A percentile compares a stretch with the other conserved stretches of the same genome.
Conservation (phyloP, 192 early-diverging fungal genomes). For the Haplosporangium gracile region DNA sequence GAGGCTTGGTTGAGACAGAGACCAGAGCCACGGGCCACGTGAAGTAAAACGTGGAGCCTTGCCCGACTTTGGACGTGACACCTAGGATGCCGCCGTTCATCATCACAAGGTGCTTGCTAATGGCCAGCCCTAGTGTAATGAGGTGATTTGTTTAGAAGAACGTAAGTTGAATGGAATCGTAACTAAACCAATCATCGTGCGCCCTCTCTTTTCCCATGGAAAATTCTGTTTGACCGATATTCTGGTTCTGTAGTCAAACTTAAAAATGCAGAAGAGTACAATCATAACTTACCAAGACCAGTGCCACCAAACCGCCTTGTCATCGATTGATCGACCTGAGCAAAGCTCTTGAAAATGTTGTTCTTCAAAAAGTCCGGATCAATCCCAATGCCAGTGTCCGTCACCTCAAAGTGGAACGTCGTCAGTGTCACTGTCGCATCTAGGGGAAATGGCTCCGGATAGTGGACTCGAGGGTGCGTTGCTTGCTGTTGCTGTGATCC, state of each 20-base stretch:
- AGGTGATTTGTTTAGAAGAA: background rate
- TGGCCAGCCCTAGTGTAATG: conserved; percentile 71
- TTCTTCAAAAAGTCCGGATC: conserved; percentile 70
- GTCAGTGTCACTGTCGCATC: conserved; percentile 28
- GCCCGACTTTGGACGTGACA: conserved; percentile 71
- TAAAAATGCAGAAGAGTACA: background rate
- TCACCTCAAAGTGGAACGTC: conserved; percentile 69
- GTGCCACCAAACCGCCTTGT: conserved; percentile 83
- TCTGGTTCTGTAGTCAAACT: background rate
- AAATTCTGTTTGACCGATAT: background rate
- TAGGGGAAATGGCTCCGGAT: conserved; percentile 17
- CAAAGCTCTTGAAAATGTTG: conserved; percentile 78
- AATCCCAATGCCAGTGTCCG: conserved; percentile 86
- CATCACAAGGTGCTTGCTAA: conserved; percentile 78
- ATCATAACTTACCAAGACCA: conserved; percentile 62
- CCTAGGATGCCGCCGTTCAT: conserved; percentile 77
- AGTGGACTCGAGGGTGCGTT: conserved; percentile 13
- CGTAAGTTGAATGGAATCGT: too few species aligned
- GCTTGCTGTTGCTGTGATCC: background rate
- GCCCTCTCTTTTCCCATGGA: background rate
- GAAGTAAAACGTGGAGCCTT: conserved; percentile 79
- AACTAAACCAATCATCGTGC: too few species aligned
- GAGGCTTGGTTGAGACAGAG: background rate
- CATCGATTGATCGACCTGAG: conserved; percentile 77
- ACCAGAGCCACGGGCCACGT: conserved; percentile 57